Evolutionary conservation across 495 filamentous ascomycete genomes (phyloP).

Genomic region (Wilcoxina mikolae): DNA sequence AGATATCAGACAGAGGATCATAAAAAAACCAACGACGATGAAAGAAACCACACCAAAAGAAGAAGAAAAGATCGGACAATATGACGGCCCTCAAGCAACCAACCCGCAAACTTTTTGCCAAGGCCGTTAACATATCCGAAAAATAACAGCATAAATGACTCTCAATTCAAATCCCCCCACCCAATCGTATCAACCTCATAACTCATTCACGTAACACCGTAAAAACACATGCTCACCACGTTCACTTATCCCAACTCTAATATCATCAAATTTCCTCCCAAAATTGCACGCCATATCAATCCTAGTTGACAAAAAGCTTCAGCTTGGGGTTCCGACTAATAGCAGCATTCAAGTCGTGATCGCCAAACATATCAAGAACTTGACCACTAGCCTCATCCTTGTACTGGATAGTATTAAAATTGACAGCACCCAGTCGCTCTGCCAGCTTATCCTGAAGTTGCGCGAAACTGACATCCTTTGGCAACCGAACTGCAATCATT

Average conservation of each 20-base stretch:
- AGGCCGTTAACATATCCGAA: neutral
- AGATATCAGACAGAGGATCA: neutral
- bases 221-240: neutral
- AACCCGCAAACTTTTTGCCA: neutral
- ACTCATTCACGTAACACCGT: neutral
- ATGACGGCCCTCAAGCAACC: neutral
- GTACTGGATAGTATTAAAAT: constrained; percentile 54
- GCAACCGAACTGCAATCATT: constrained; percentile 77
- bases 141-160: neutral
- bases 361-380: constrained; percentile 54
- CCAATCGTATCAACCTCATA: constrained; percentile 1
- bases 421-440: constrained; percentile 41
- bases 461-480: constrained; percentile 58
- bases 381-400: constrained; percentile 69
- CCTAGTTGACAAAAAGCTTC: constrained; percentile 55
- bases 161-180: neutral
- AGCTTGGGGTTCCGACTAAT: constrained; percentile 74
- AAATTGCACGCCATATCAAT: neutral
- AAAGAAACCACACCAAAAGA: neutral
- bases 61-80: neutral
- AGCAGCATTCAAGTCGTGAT: constrained; percentile 68
- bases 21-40: neutral
- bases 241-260: neutral
- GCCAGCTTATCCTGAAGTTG: constrained; percentile 68
- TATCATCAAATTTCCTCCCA: neutral